These are phyloP conservation scores for Beauveria rudraprayagi DNA, from an alignment of 2,329 filamentous ascomycete species.

Conservation along the genomic window DNA sequence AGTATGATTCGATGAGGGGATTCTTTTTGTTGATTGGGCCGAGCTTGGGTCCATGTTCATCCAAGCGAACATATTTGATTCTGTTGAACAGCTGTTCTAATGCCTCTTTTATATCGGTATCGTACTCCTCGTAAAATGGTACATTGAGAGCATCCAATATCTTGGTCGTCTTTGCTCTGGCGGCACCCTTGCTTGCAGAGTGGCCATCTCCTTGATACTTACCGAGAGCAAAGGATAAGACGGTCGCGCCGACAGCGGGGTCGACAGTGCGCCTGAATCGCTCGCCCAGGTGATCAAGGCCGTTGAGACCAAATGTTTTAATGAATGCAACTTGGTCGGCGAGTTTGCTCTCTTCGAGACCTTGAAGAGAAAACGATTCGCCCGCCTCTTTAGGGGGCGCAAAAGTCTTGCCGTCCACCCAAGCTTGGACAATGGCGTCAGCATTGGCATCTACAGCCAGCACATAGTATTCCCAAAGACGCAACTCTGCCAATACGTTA, in stretches of 20 bases:
- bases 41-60: slow-evolving; percentile 79
- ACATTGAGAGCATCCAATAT: slow-evolving; percentile 81
- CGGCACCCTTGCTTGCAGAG: slow-evolving; percentile 39
- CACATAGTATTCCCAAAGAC: slow-evolving; percentile 90
- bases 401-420: slow-evolving; percentile 53
- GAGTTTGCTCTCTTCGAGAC: slow-evolving; percentile 37
- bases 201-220: slow-evolving; percentile 42
- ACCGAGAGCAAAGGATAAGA: slow-evolving; percentile 40
- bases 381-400: slow-evolving; percentile 38
- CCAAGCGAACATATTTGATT: slow-evolving; percentile 90
- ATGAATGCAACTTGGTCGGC: slow-evolving; percentile 54
- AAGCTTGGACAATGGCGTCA: slow-evolving; percentile 60
- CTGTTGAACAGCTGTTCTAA: slow-evolving; percentile 89
- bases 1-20: slow-evolving; percentile 88
- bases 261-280: slow-evolving; percentile 67
- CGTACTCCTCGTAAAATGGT: slow-evolving; percentile 85
- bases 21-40: slow-evolving; percentile 69
- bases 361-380: slow-evolving; percentile 32
- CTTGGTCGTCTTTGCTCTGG: slow-evolving; percentile 47
- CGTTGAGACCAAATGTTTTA: slow-evolving; percentile 59
- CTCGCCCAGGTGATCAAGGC: slow-evolving; percentile 68
- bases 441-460: slow-evolving; percentile 69
- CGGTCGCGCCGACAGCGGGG: slow-evolving; percentile 58
- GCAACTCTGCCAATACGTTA: slow-evolving; percentile 67
- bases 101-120: slow-evolving; percentile 72